phyloP scores from a whole-genome alignment of 2,329 filamentous ascomycete genomes.

The Sarocladiaceae sp. region DNA sequence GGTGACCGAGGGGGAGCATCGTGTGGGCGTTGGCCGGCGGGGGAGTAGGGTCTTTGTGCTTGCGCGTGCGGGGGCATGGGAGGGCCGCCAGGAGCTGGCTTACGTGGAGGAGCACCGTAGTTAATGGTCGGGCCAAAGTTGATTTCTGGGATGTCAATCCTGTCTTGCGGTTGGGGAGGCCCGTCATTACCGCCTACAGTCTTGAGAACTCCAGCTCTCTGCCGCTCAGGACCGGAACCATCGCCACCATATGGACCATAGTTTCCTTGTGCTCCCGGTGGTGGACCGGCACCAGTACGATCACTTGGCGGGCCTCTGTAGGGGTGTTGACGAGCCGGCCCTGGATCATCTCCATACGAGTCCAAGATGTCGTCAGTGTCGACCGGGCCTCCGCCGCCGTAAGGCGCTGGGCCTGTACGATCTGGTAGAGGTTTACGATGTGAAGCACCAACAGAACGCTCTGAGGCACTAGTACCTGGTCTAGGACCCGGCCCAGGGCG shows the following conservation, averaged over 20 bases:
- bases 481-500: neutral
- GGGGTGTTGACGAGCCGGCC: constrained; percentile 2
- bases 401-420: neutral
- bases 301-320: constrained; percentile 3
- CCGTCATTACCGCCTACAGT: constrained; percentile 57
- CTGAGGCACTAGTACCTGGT: constrained; percentile 7
- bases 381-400: neutral
- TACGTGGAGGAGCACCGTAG: constrained; percentile 39
- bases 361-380: constrained; percentile 7
- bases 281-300: constrained; percentile 13
- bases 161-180: constrained; percentile 19
- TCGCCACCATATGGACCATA: constrained; percentile 5
- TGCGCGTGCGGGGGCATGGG: constrained; percentile 14
- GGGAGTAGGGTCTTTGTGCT: constrained; percentile 23
- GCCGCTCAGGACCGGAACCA: constrained; percentile 48
- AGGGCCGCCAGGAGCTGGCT: constrained; percentile 14
- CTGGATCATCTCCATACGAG: constrained; percentile 5
- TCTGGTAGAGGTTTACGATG: constrained; percentile 3
- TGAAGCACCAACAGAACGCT: neutral
- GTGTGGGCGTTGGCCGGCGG: constrained; percentile 20
- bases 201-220: constrained; percentile 73
- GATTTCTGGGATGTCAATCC: constrained; percentile 60
- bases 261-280: constrained; percentile 7
- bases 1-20: constrained; percentile 18
- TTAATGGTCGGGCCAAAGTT: constrained; percentile 84